Base-by-base conservation (phyloP, 2,329 filamentous ascomycete genomes). In the Penicillium thymicola region DNA sequence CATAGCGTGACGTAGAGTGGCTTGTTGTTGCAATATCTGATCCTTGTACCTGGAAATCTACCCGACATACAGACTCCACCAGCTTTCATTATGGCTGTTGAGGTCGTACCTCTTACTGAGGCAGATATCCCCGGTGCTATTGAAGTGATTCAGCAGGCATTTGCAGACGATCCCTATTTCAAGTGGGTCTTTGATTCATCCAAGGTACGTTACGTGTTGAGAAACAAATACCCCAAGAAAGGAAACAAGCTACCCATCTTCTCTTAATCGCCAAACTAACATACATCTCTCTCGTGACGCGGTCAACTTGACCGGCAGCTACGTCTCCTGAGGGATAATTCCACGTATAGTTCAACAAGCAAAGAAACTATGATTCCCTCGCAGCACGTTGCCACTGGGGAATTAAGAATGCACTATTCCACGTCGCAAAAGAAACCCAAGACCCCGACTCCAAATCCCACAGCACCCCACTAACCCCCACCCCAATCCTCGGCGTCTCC, bases 321-420 rank as follows among this genome's bases (percentile, higher is more conserved):
- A 54, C 54, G 32, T 43, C 23, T 21, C 3, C 11, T 27, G 59
- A 54, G 62, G 59, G 30, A 23, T 38, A 48, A 63, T n/a, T 36
- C 10, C 6, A 16, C 28, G 23, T 6, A 59, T 64, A 86, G 82
- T 86, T 88, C 73, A 82, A 82, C 55, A 74, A 79, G 11, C 66
- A 76, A 52, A 80, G 87, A 27, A 89, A 89, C 66, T 78, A 81
- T 54, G 79, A 79, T 37, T 89, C 85, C 13, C 78, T 89, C 9
- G 80, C 79, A 0, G 82, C 87, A 2, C 82, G 88, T 44, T 90
- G 87, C 74, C 77, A 78, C 58, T 90, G 87, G 88, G 88, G 88
- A 13, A 89, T 90, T 68, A 78, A 82, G 30, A 88, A 90, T 67
- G 88, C 84, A 42, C 80, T 90, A 28, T 90, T 90, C 74, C 83